Base-by-base conservation (phyloP, 345 rosid genomes). In the Geranium rotundifolium region DNA sequence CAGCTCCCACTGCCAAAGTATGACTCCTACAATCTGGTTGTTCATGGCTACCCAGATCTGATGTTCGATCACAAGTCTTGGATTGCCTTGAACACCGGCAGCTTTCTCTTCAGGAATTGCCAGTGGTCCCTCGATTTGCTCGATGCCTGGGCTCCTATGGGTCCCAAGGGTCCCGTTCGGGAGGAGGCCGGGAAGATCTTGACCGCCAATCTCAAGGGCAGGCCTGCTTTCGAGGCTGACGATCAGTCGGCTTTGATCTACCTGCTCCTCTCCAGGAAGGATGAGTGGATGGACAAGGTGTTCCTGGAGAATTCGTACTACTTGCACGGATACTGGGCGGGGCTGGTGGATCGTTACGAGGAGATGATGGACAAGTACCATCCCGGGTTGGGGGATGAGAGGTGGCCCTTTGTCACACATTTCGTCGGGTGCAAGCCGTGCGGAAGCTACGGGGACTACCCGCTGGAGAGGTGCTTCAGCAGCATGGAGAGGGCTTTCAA, bases 401-500 rank as follows among this genome's bases (percentile, higher is more conserved):
- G 98, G 76, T 89, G 98, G 95, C 98, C 98, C 0, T 89, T 92
- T 63, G 88, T 92, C 56, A 92, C 98, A 30, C 93, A 92, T 63
- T 92, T 89, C 16, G 97, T 92, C 6, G 97, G 96, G 5, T 92
- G 98, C 70, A 89, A 92, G 76, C 95, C 97, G 62, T 89, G 98
- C 69, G 98, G 96, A 60, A 89, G 97, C 69, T 92, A 89, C 58
- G 98, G 91, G 10, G 98, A 92, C 81, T 92, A 92, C 64, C 85
- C 97, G 0, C 96, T 87, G 12, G 97, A 89, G 70, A 75, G 73
- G 63, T 92, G 98, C 81, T 75, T 92, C 72, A 76, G 76, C 64
- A 87, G 96, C 77, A 92, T 89, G 96, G 96, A 92, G 80, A 82
- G 97, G 75, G 97, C 98, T 14, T 92, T 81, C 61, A 92, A 87